A percentile compares a stretch with the other conserved stretches of the same genome.
These are phyloP conservation scores for Apiospora kogelbergensis DNA, from an alignment of 2,329 filamentous ascomycete species.

Conservation along the genomic window DNA sequence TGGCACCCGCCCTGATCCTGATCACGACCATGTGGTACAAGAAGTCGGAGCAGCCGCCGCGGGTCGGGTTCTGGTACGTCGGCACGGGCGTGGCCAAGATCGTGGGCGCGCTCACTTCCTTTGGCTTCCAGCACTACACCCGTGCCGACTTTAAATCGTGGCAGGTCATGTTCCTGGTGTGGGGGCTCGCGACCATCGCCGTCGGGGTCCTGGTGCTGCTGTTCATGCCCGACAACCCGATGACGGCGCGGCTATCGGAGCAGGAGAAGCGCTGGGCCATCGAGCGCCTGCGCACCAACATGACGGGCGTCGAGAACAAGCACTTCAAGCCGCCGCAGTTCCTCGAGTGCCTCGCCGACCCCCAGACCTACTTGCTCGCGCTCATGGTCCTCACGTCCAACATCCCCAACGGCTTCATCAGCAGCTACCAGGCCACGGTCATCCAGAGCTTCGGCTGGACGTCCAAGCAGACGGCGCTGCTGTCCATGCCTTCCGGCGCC, in stretches of 20 bases:
- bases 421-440: slow-evolving; percentile 38
- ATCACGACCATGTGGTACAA: slow-evolving; percentile 70
- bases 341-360: slow-evolving; percentile 12
- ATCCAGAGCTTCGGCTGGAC: slow-evolving; percentile 39
- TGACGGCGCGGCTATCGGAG: slow-evolving; percentile 12
- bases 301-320: slow-evolving; percentile 17
- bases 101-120: slow-evolving; percentile 45
- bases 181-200: slow-evolving; percentile 12
- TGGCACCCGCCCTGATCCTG: slow-evolving; percentile 68
- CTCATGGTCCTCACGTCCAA: slow-evolving; percentile 11
- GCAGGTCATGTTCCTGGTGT: slow-evolving; percentile 40
- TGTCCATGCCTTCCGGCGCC: slow-evolving; percentile 40
- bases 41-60: slow-evolving; percentile 62
- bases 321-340: slow-evolving; percentile 13
- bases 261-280: slow-evolving; percentile 11
- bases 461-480: slow-evolving; percentile 37
- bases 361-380: slow-evolving; percentile 13
- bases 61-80: slow-evolving; percentile 65
- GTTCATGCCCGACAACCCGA: slow-evolving; percentile 15
- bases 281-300: slow-evolving; percentile 14
- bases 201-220: slow-evolving; percentile 8
- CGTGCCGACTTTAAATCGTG: slow-evolving; percentile 26
- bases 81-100: slow-evolving; percentile 61
- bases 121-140: slow-evolving; percentile 51
- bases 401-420: slow-evolving; percentile 35